Evolutionary conservation across 768 basidiomycete species (phyloP), one percentile per base, ranked within the genome.

Genomic region (Trametes cinnabarina): DNA sequence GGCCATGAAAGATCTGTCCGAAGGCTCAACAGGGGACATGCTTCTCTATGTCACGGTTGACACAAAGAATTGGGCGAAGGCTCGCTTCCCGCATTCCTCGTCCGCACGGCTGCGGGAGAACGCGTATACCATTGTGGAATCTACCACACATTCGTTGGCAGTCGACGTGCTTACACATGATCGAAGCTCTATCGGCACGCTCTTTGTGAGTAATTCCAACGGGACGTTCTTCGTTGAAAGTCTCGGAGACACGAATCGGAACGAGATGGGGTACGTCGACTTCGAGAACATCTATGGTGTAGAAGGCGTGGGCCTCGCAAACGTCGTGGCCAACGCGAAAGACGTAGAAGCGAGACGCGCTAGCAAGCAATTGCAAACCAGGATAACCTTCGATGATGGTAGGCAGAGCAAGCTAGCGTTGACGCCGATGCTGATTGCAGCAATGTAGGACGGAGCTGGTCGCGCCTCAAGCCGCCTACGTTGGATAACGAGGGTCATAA

Each of bases 131-230:
- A 86, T 99, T 65, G 88, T 99, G 58, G 94, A 98, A 72, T 90
- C 88, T 3, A 95, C 93, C 9, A 86, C 87, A 0, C 94, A 98
- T 69, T 98, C 95, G 7, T 81, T 99, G 23, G 92, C 89, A 4
- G 91, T 99, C 37, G 97, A 99, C 68, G 95, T 98, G 44, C 83
- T 96, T 49, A 79, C 91, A 9, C 83, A 86, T 55, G 82, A 87
- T 61, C 71, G 75, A 47, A 74, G 74, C 54, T 71, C 76, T 10
- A 83, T 95, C 41, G 97, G 97, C 2, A 98, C 96, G 2, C 76
- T 99, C 14, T 99, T 98, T 76, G 88, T 96, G 53, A 91, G 88
- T 74, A 97, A 98, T 72, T 92, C 90, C 35, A 95, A 98, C 65
- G 97, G 97, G 3, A 97, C 94, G 14, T 95, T 85, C 73, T 99